Percentiles rank a stretch among this genome's conserved stretches.
phyloP scores from a whole-genome alignment of 805 yeast species.

The Grigorovia humatica region DNA sequence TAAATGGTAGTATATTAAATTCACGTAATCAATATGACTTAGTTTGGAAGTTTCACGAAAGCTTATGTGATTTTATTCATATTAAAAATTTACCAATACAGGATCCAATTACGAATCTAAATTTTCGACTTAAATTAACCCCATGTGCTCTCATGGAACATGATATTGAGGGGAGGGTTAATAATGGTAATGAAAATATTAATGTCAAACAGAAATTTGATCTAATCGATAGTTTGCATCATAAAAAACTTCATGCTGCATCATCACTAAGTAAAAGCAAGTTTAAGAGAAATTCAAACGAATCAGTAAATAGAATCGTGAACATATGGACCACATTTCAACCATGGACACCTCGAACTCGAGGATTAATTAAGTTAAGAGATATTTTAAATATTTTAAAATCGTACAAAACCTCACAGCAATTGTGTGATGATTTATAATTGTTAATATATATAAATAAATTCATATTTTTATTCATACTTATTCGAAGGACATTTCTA shows the following conservation, averaged over 20 bases:
- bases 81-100: slow-evolving; percentile 26
- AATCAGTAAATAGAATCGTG: slow-evolving; percentile 15
- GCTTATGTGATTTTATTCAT: slow-evolving; percentile 26
- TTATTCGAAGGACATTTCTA: too few species aligned
- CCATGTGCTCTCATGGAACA: neutral
- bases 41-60: slow-evolving; percentile 36
- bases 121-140: neutral
- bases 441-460: neutral
- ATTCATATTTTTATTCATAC: neutral
- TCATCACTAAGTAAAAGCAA: slow-evolving; percentile 3
- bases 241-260: neutral
- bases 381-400: slow-evolving; percentile 24
- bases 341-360: slow-evolving; percentile 27
- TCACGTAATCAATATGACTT: slow-evolving; percentile 30
- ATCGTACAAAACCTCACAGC: slow-evolving; percentile 17
- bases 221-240: neutral
- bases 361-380: slow-evolving; percentile 23
- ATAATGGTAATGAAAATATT: too few species aligned
- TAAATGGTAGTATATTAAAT: slow-evolving; percentile 16
- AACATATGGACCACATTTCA: slow-evolving; percentile 23
- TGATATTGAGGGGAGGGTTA: neutral
- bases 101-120: slow-evolving; percentile 6
- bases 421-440: slow-evolving; percentile 13
- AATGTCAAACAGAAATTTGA: neutral
- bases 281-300: slow-evolving; percentile 15